phyloP scores from a whole-genome alignment of 2,329 filamentous ascomycete genomes.

The Penicillium sclerotiorum region DNA sequence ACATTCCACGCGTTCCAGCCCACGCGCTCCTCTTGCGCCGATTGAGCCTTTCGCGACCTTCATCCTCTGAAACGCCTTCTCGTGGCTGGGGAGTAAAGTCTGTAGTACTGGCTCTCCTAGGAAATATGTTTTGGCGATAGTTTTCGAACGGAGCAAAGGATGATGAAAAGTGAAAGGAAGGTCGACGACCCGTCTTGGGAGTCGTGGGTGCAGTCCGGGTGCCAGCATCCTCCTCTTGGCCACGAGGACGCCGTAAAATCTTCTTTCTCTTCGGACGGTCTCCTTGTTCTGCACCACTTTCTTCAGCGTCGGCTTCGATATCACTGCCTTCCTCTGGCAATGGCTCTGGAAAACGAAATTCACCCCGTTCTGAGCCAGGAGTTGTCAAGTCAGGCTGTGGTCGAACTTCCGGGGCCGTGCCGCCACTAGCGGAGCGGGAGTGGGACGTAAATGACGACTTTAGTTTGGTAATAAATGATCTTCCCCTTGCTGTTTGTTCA shows the following conservation, averaged over 20 bases:
- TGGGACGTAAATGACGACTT: constrained; percentile 63
- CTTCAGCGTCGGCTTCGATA: constrained; percentile 77
- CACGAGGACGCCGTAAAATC: constrained; percentile 57
- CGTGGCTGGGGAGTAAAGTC: constrained; percentile 59
- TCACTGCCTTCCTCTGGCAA: constrained; percentile 67
- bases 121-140: constrained; percentile 55
- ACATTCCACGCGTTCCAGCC: constrained; percentile 52
- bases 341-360: constrained; percentile 57
- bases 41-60: constrained; percentile 66
- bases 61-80: constrained; percentile 73
- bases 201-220: constrained; percentile 70
- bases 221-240: constrained; percentile 52
- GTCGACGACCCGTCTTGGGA: constrained; percentile 50
- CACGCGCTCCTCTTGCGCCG: constrained; percentile 63
- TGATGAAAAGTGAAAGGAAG: constrained; percentile 48
- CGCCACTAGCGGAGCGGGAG: constrained; percentile 52
- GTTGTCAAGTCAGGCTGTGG: constrained; percentile 45
- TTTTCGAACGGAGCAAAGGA: constrained; percentile 50
- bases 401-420: constrained; percentile 46
- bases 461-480: constrained; percentile 74
- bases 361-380: constrained; percentile 53
- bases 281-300: constrained; percentile 77
- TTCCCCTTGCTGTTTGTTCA: constrained; percentile 62
- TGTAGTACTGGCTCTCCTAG: constrained; percentile 67
- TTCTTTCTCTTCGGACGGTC: constrained; percentile 62